Evolutionary conservation across 2,329 filamentous ascomycete genomes (phyloP).

Genomic region (Exophiala viscosa): DNA sequence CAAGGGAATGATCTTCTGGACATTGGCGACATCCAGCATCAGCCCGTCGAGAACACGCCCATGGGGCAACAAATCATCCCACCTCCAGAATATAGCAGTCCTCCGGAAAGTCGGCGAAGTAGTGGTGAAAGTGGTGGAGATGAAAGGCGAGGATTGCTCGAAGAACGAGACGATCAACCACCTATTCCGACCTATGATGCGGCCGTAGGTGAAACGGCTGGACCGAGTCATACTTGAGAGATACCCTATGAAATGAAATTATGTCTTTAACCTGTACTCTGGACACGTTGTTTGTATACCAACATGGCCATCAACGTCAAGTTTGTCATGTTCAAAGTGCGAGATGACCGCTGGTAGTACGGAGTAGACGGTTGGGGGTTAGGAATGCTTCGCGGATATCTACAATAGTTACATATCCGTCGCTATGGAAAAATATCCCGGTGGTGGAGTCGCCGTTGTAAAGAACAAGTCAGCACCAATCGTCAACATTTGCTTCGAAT

Average conservation of each 20-base stretch:
- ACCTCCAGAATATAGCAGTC: slow-evolving; percentile 67
- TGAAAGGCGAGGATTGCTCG: slow-evolving; percentile 28
- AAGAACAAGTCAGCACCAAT: not conserved
- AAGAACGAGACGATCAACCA: slow-evolving; percentile 55
- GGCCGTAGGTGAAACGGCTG: slow-evolving; percentile 51
- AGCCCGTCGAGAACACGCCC: slow-evolving; percentile 32
- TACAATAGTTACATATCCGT: too few relatives aligned
- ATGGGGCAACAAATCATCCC: slow-evolving; percentile 58
- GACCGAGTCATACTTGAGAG: slow-evolving; percentile 26
- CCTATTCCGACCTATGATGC: slow-evolving; percentile 82
- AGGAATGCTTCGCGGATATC: too few relatives aligned
- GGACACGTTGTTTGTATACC: not conserved
- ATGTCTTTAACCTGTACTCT: slow-evolving; percentile 3
- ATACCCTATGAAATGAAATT: slow-evolving; percentile 24
- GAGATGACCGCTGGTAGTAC: too few relatives aligned
- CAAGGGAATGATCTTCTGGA: slow-evolving; percentile 67
- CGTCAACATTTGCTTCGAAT: not conserved
- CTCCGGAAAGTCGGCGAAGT: slow-evolving; percentile 52
- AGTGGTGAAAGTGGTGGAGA: slow-evolving; percentile 59
- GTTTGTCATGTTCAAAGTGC: too few relatives aligned
- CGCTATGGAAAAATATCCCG: not conserved
- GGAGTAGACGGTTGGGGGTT: too few relatives aligned
- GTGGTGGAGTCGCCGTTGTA: not conserved
- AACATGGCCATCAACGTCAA: too few relatives aligned
- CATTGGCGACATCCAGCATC: slow-evolving; percentile 29